Evolutionary conservation across 768 basidiomycete species (phyloP).

Genomic region (Russula olivacea): DNA sequence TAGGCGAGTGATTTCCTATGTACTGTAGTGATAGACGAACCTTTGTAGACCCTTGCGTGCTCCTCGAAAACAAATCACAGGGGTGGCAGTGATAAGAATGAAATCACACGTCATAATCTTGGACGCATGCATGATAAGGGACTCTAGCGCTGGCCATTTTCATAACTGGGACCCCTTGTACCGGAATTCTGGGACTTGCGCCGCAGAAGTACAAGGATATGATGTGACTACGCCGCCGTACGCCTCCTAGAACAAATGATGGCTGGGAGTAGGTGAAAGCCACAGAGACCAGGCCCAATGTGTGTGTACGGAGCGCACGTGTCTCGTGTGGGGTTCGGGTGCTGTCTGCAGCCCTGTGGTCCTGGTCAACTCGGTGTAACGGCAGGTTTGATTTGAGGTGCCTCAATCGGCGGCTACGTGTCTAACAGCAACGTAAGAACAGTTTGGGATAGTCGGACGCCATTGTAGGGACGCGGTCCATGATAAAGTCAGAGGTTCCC

Average conservation of each 20-base stretch:
- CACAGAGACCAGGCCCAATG: not conserved
- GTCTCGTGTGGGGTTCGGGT: not conserved
- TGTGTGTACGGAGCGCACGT: not conserved
- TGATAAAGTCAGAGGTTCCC: not conserved
- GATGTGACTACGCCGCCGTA: not conserved
- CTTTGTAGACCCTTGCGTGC: not conserved
- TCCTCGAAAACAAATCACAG: not conserved
- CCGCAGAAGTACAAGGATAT: not conserved
- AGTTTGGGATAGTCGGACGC: not conserved
- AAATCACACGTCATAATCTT: not conserved
- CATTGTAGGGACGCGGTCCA: not conserved
- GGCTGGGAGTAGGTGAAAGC: not conserved
- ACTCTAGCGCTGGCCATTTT: not conserved
- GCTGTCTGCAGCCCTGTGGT: not conserved
- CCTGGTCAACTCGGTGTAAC: not conserved
- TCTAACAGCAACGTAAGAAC: not conserved
- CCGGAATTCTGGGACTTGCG: not conserved
- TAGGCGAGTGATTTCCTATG: not conserved
- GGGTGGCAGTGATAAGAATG: not conserved
- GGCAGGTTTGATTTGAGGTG: not conserved
- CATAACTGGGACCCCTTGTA: constrained; percentile 4
- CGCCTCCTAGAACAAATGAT: not conserved
- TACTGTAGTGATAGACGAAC: not conserved
- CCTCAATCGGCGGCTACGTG: too few species aligned
- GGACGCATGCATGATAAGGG: not conserved